Base-by-base conservation (phyloP, 2,329 filamentous ascomycete species). In the Chrysoporthe deuterocubensis region DNA sequence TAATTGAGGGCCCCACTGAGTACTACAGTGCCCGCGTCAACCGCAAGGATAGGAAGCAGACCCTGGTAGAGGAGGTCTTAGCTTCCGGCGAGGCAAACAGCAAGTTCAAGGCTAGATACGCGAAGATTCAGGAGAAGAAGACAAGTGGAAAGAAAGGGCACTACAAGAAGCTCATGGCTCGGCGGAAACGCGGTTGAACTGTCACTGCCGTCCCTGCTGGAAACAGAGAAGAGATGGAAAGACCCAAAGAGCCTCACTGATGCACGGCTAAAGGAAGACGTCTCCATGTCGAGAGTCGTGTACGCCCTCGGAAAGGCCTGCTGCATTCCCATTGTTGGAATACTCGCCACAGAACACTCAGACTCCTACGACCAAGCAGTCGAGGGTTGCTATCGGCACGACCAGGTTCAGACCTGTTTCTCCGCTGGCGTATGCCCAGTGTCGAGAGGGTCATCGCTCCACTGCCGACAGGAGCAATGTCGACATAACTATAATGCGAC, bases 1-100 rank as follows among this genome's bases (percentile, higher is more conserved):
- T 99, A 69, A 87, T 97, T 66, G 91, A 96, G 75, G 94, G 94
- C 1, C 90, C 94, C 1, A 94, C 93, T 0, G 95, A 98, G 75
- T 97, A 90, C 80, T 93, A 90, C 82, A 94, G 87, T 75, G 87
- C 89, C 26, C 89, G 95, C 66, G 84, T 98, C 70, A 89, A 90
- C 67, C 95, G 94, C 78, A 96, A 93, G 80, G 92, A 98, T 73
- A 88, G 93, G 72, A 96, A 96, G 82, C 87, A 87, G 74, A 97
- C 92, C 0, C 89, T 99, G 67, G 88, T 96, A 1, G 93, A 97
- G 71, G 94, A 97, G 76, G 87, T 96, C 3, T 82, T 97, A 73
- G 87, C 89, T 34, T 82, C 85, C 56, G 90, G 93, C 77, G 82
- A 87, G 63, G 79, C 86, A 69, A 89, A 83, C 57, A 85, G 85